Conservation (phyloP, 352 stramenopile species). For the Pythium monospermum region DNA sequence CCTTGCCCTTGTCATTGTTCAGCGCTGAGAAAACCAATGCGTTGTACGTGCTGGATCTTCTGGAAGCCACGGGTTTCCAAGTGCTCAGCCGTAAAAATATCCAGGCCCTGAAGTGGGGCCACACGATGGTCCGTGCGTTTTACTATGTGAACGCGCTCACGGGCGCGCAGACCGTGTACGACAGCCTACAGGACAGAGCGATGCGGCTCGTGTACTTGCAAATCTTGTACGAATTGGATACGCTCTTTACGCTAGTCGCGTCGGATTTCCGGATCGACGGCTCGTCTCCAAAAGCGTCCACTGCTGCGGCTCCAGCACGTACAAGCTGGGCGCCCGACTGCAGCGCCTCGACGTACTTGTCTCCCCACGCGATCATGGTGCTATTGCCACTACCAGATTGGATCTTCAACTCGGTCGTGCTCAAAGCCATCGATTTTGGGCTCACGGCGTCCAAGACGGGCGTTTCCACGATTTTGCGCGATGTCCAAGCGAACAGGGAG, state of each 20-base stretch:
- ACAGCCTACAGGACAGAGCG: slow-evolving; percentile 57
- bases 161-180: slow-evolving; percentile 35
- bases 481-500: slow-evolving; percentile 37
- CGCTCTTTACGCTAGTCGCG: slow-evolving; percentile 48
- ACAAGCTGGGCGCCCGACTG: slow-evolving; percentile 45
- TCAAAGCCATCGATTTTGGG: slow-evolving; percentile 55
- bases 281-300: not conserved
- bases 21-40: slow-evolving; percentile 71
- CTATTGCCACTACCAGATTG: slow-evolving; percentile 68
- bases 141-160: slow-evolving; percentile 79
- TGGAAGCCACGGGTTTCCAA: slow-evolving; percentile 70
- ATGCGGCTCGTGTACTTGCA: slow-evolving; percentile 69
- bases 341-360: slow-evolving; percentile 52
- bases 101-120: slow-evolving; percentile 80
- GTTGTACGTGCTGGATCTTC: slow-evolving; percentile 61
- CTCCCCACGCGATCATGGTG: slow-evolving; percentile 59
- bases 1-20: too few species aligned
- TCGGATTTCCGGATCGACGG: slow-evolving; percentile 8
- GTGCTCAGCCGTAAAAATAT: slow-evolving; percentile 74
- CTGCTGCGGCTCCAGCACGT: not conserved
- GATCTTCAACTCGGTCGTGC: slow-evolving; percentile 57
- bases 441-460: slow-evolving; percentile 26
- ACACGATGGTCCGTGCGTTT: slow-evolving; percentile 69
- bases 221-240: slow-evolving; percentile 59
- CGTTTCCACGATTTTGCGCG: slow-evolving; percentile 44